Conservation (phyloP, 2,329 filamentous ascomycete species). For the Fusarium tuaranense region DNA sequence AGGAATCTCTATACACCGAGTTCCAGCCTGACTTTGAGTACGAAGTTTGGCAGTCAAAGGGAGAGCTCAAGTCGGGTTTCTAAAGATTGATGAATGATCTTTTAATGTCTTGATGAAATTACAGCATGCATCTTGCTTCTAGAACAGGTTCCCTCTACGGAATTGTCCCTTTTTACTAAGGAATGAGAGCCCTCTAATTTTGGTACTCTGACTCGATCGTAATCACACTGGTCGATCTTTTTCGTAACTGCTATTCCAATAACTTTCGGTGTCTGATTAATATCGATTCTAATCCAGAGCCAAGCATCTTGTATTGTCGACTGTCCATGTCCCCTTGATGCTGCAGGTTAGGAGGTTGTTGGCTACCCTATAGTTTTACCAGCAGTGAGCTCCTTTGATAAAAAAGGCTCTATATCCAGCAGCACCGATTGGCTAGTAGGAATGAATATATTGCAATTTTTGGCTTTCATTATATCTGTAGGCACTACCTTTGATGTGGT, state of each 20-base stretch:
- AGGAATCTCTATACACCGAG: slow-evolving; percentile 49
- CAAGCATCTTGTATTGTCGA: background rate
- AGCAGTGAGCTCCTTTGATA: background rate
- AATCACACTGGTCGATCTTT: background rate
- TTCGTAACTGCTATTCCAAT: background rate
- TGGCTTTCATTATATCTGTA: no score
- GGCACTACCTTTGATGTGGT: no score
- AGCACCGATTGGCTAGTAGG: background rate
- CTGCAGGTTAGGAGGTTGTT: background rate
- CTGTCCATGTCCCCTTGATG: background rate
- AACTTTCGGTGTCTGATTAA: background rate
- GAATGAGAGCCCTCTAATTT: background rate
- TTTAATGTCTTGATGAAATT: background rate
- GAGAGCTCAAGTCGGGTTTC: slow-evolving; percentile 33
- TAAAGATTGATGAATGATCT: background rate
- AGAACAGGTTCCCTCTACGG: background rate
- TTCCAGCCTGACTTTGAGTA: slow-evolving; percentile 52
- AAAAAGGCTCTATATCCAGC: background rate
- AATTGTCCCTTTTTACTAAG: background rate
- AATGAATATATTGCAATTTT: no score
- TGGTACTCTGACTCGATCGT: background rate
- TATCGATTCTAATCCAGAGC: background rate
- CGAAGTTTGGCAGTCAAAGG: slow-evolving; percentile 48
- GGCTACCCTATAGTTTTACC: background rate
- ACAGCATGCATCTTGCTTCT: background rate